Conservation (phyloP, 2,329 filamentous ascomycete genomes). For the Trichophyton simii region DNA sequence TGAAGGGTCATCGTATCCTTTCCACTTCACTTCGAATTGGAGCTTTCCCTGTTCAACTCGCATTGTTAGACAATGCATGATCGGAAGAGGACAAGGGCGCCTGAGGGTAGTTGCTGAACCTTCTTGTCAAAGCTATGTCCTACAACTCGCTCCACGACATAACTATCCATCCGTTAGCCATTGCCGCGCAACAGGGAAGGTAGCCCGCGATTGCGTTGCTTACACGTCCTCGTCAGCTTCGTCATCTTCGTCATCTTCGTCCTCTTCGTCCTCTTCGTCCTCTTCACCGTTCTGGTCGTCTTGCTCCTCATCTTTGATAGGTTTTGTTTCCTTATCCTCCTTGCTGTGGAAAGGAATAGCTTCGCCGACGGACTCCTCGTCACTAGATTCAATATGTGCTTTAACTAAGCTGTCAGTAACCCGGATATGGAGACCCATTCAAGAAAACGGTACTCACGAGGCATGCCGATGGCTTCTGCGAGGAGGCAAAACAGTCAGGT, state of each 20-base stretch:
- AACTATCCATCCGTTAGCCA: constrained; percentile 19
- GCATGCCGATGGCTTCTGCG: constrained; percentile 20
- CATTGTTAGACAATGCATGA: background rate
- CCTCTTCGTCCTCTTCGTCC: constrained; percentile 10
- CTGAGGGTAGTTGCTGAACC: constrained; percentile 17
- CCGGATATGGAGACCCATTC: background rate
- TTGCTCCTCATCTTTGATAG: constrained; percentile 15
- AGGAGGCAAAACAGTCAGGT: background rate
- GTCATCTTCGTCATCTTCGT: constrained; percentile 24
- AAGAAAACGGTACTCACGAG: constrained; percentile 25
- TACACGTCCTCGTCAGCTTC: constrained; percentile 28
- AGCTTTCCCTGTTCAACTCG: constrained; percentile 23
- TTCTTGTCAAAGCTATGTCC: constrained; percentile 26
- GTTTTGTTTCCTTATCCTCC: constrained; percentile 11
- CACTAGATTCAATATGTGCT: constrained; percentile 10
- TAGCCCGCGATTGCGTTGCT: constrained; percentile 12
- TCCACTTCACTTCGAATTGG: constrained; percentile 36
- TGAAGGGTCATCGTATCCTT: constrained; percentile 31
- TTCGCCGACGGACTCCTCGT: constrained; percentile 25
- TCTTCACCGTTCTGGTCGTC: constrained; percentile 14
- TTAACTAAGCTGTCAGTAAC: background rate
- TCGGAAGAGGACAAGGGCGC: background rate
- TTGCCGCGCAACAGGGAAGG: constrained; percentile 1
- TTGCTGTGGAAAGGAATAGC: constrained; percentile 26
- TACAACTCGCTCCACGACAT: constrained; percentile 30